A percentile compares a stretch with the other conserved stretches of the same genome.
Conservation (phyloP, 225 moss, liverwort and hornwort species). For the Straminergon stramineum region DNA sequence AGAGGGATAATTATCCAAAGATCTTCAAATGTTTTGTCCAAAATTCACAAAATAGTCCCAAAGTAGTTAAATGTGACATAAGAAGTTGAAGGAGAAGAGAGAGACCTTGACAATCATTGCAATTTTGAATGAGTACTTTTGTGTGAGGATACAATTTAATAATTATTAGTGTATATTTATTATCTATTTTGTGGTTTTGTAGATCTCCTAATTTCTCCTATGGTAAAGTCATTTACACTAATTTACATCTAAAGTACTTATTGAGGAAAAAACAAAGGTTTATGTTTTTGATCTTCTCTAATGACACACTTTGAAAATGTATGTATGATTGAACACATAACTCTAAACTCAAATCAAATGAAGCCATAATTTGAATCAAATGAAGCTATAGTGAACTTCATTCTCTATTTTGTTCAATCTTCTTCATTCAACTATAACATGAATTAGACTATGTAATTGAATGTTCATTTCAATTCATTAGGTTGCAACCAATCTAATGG, state of each 20-base stretch:
- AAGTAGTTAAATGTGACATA: no score
- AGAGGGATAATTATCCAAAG: no score
- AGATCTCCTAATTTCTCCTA: not conserved
- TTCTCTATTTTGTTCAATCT: not conserved
- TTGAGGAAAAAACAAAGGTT: not conserved
- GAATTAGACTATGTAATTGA: not conserved
- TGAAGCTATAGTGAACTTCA: no score
- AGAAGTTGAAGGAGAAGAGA: not conserved
- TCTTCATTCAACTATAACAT: not conserved
- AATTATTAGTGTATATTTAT: not conserved
- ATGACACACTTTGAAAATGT: no score
- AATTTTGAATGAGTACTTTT: not conserved
- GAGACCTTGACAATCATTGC: not conserved
- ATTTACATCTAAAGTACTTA: not conserved
- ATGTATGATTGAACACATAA: fast-evolving
- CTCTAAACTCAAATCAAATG: not conserved
- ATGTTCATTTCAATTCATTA: not conserved
- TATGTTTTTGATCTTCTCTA: not conserved
- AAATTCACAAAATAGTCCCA: no score
- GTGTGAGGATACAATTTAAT: not conserved
- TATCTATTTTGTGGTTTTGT: not conserved
- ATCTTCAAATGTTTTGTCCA: no score
- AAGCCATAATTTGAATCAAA: not conserved
- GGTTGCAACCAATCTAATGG: not conserved
- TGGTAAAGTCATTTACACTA: not conserved